These are phyloP conservation scores for Arthroderma uncinatum DNA, from an alignment of 2,329 filamentous ascomycete species.

Conservation along the genomic window DNA sequence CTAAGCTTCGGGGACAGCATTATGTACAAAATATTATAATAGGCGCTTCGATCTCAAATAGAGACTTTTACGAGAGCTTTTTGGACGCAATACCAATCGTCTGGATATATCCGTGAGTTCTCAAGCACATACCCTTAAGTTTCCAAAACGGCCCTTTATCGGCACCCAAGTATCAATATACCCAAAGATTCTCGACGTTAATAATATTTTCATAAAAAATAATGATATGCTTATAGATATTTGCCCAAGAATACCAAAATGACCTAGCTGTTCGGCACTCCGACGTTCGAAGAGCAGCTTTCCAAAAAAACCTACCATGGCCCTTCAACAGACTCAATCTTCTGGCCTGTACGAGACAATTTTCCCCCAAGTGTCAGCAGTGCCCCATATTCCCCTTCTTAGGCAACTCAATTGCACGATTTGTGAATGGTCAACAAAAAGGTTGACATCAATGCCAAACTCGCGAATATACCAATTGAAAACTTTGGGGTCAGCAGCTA, in stretches of 20 bases:
- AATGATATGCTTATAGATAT: too few relatives aligned
- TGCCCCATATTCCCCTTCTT: conserved; percentile 45
- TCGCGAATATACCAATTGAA: conserved; percentile 49
- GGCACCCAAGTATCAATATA: not conserved
- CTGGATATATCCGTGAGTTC: too few relatives aligned
- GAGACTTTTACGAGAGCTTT: not conserved
- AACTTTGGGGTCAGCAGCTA: conserved; percentile 43
- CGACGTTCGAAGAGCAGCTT: too few relatives aligned
- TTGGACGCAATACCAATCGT: not conserved
- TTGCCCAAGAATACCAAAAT: too few relatives aligned
- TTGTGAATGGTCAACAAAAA: conserved; percentile 49
- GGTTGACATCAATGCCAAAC: conserved; percentile 47
- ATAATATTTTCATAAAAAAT: too few relatives aligned
- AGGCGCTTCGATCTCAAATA: not conserved
- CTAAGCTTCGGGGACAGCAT: not conserved
- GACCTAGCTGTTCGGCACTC: too few relatives aligned
- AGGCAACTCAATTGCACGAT: conserved; percentile 46
- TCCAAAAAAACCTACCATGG: too few relatives aligned
- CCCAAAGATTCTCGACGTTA: too few relatives aligned
- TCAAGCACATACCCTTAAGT: too few relatives aligned
- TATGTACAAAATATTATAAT: not conserved
- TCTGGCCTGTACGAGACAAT: conserved; percentile 33
- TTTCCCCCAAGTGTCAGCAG: conserved; percentile 46
- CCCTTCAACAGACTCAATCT: not conserved
- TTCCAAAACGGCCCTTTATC: too few relatives aligned